A percentile compares a stretch with the other conserved stretches of the same genome.
phyloP scores from a whole-genome alignment of 1,139 yeast genomes.

The Meyerozyma carpophila region DNA sequence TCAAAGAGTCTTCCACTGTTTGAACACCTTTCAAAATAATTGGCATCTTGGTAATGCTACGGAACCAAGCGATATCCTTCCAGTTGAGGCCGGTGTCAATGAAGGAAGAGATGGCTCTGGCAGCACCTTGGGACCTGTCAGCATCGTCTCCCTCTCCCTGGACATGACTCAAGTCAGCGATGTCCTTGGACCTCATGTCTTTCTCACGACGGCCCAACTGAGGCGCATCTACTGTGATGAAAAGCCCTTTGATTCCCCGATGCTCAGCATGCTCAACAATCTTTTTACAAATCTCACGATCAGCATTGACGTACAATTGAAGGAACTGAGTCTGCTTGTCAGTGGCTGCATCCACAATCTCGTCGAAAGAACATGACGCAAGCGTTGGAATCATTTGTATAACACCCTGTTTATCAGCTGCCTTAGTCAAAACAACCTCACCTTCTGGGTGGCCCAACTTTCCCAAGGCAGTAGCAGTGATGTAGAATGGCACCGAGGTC shows the following conservation, averaged over 20 bases:
- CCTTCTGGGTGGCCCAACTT: conserved; percentile 54
- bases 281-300: conserved; percentile 51
- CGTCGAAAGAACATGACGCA: conserved; percentile 53
- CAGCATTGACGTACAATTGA: conserved; percentile 44
- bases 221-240: conserved; percentile 92
- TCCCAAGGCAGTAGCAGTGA: conserved; percentile 56
- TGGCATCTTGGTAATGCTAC: conserved; percentile 56
- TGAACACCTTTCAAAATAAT: conserved; percentile 68
- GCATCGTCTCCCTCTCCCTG: conserved; percentile 60
- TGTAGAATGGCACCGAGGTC: conserved; percentile 49
- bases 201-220: conserved; percentile 88
- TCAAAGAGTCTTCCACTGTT: conserved; percentile 60
- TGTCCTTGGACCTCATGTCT: conserved; percentile 43
- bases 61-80: conserved; percentile 46
- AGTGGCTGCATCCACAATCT: conserved; percentile 44
- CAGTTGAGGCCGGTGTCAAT: conserved; percentile 76
- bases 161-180: conserved; percentile 42
- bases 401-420: conserved; percentile 40
- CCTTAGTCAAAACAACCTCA: conserved; percentile 45
- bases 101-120: conserved; percentile 72
- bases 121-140: conserved; percentile 78
- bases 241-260: conserved; percentile 73
- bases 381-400: conserved; percentile 56
- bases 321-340: conserved; percentile 26
- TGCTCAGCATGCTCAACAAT: conserved; percentile 68